These are phyloP conservation scores for Debaryomyces prosopidis DNA, from an alignment of 805 yeast genomes.

Conservation along the genomic window DNA sequence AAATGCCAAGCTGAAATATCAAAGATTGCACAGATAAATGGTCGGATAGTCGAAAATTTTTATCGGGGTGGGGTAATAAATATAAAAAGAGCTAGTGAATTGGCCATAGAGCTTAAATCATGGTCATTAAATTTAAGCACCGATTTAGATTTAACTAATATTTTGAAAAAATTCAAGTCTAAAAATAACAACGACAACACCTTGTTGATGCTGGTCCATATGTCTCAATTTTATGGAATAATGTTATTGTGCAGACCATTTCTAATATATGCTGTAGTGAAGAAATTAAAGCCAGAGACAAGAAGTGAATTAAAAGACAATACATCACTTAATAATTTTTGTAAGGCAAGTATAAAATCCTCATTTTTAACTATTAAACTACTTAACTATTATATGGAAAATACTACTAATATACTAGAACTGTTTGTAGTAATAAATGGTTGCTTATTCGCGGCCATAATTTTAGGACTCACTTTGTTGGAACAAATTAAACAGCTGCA, in stretches of 20 bases:
- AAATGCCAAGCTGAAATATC: constrained; percentile 27
- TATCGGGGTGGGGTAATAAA: constrained; percentile 31
- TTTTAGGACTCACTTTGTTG: constrained; percentile 1
- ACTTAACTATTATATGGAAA: constrained; percentile 13
- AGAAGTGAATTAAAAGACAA: constrained; percentile 66
- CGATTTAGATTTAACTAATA: too few species aligned
- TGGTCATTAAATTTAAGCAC: constrained; percentile 21
- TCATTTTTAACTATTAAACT: constrained; percentile 15
- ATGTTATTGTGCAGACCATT: constrained; percentile 43
- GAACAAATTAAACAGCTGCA: too few species aligned
- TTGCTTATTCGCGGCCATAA: constrained; percentile 13
- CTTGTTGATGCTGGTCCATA: constrained; percentile 31
- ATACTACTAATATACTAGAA: constrained; percentile 9
- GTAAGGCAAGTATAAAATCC: constrained; percentile 15
- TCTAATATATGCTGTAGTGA: constrained; percentile 25
- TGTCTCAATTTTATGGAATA: constrained; percentile 36
- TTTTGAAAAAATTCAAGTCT: too few species aligned
- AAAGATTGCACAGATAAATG: constrained; percentile 27
- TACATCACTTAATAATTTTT: constrained; percentile 42
- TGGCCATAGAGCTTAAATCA: constrained; percentile 35
- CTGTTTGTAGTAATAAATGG: constrained; percentile 14
- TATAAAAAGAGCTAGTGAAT: constrained; percentile 26
- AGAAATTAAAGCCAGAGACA: constrained; percentile 41
- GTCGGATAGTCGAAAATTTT: constrained; percentile 29
- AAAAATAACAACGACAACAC: constrained; percentile 10